Base-by-base conservation (phyloP, 345 rosid species). In the Populus nigra region DNA sequence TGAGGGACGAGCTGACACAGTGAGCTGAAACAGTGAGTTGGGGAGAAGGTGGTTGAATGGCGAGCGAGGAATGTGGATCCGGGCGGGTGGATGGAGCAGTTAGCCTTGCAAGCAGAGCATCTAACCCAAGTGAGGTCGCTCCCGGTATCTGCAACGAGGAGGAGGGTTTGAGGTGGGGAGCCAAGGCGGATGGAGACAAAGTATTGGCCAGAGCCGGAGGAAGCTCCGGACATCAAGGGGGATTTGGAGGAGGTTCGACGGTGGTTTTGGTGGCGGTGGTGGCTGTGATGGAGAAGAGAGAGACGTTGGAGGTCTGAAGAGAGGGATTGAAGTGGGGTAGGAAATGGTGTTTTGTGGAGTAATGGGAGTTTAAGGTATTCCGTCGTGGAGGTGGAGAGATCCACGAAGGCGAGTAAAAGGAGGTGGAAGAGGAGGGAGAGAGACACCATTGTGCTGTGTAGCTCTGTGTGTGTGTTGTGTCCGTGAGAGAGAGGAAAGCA, bases 51-150 rank as follows among this genome's bases (percentile, higher is more conserved):
- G 65, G 97, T 65, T 8, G 98, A 91, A 36, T 83, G 96, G 65
- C 97, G 98, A 9, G 96, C 82, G 69, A 90, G 86, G 81, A 92
- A 94, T 70, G 89, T 77, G 68, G 94, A 84, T 73, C 89, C 83
- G 25, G 90, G 90, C 12, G 86, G 74, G 76, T 85, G 91, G 43
- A 59, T 49, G 47, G 86, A 84, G 84, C 92, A 89, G 86, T 84
- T 77, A 45, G 72, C 3, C 43, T 76, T 79, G 73, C 98, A 94
- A 66, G 98, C 88, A 45, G 98, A 90, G 85, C 98, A 94, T 55
- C 86, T 82, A 4, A 90, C 89, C 98, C 98, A 92, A 65, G 91
- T 82, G 59, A 94, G 97, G 80, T 92, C 97, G 76, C 97, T 92
- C 66, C 97, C 94, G 8, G 97, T 94, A 55, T 94, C 96, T 3